Evolutionary conservation across 2,329 filamentous ascomycete species (phyloP), one percentile per base, ranked within the genome.

Genomic region (Colletotrichum sp.): DNA sequence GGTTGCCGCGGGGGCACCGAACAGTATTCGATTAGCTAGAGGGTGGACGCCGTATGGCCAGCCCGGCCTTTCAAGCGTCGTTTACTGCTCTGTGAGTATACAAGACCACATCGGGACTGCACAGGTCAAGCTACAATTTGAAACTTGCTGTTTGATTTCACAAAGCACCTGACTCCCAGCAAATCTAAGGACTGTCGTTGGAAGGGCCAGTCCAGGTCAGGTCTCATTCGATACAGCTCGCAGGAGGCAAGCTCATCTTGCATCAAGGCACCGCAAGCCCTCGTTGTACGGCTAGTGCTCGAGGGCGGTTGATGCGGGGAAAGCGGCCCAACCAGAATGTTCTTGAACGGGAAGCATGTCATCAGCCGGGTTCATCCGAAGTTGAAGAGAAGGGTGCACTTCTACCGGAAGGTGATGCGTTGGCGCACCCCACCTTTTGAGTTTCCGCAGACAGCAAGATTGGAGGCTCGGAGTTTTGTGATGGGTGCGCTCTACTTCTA

Each of bases 311-410:
- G 63, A 48, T 43, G 73, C 59, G 64, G 70, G 64, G 70, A 52
- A 69, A 13, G 32, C 7, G 32, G 30, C 15, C 34, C 70, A 68
- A 67, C 12, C 59, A 60, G 26, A 61, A n/a, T 12, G 39, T 43
- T 73, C 64, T 60, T 32, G 34, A 65, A 59, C 64, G 36, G 30
- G n/a, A 68, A 65, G 43, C 32, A 75, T 75, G 57, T 68, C 64
- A 68, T 52, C 64, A 65, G 59, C 73, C 64, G 64, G 43, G 73
- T 75, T 75, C 73, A n/a, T 75, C 73, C 73, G 70, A 75, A 73
- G 64, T 73, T 32, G 16, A 65, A 64, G 55, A 48, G 52, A 61
- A 32, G 55, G 64, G 39, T 70, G 67, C 57, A 36, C 55, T 34
- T 69, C 36, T 61, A 52, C 57, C 55, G 57, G 67, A 24, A 70